A percentile compares a stretch with the other conserved stretches of the same genome.
These are phyloP conservation scores for Odonthalia washingtoniensis DNA, from an alignment of 31 red algal species.

Conservation along the genomic window DNA sequence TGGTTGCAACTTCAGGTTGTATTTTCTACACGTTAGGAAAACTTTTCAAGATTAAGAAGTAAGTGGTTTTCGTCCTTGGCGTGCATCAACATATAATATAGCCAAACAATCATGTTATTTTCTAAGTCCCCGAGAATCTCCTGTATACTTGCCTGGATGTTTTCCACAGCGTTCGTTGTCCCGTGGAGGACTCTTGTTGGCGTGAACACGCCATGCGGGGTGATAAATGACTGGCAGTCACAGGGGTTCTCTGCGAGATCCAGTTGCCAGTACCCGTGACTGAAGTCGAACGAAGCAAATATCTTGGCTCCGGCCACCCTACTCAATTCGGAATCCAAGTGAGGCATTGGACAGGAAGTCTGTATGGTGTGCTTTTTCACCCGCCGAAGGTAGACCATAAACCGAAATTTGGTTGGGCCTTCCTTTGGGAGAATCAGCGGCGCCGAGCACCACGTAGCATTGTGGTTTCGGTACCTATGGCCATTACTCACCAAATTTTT, in stretches of 20 bases:
- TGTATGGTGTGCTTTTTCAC: constrained; percentile 5
- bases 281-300: constrained; percentile 54
- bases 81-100: constrained; percentile 45
- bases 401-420: not conserved
- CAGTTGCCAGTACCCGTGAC: too few species aligned
- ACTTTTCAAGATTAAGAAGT: not conserved
- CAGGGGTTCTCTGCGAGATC: too few species aligned
- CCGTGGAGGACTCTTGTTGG: too few species aligned
- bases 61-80: not conserved
- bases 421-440: not conserved
- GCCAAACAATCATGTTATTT: constrained; percentile 37
- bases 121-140: not conserved
- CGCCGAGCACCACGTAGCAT: not conserved
- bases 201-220: too few species aligned
- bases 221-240: too few species aligned
- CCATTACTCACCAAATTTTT: too few species aligned
- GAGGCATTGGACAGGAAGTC: constrained; percentile 29
- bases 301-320: not conserved
- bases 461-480: not conserved
- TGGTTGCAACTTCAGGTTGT: not conserved
- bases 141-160: constrained; percentile 9
- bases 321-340: constrained; percentile 22
- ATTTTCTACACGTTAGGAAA: constrained; percentile 12
- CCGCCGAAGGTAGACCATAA: not conserved
- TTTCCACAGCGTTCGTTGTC: constrained; percentile 15